A percentile compares a stretch with the other conserved stretches of the same genome.
Evolutionary conservation across 164 flowering plant genomes (phyloP).

Genomic region (Houttuynia cordata): DNA sequence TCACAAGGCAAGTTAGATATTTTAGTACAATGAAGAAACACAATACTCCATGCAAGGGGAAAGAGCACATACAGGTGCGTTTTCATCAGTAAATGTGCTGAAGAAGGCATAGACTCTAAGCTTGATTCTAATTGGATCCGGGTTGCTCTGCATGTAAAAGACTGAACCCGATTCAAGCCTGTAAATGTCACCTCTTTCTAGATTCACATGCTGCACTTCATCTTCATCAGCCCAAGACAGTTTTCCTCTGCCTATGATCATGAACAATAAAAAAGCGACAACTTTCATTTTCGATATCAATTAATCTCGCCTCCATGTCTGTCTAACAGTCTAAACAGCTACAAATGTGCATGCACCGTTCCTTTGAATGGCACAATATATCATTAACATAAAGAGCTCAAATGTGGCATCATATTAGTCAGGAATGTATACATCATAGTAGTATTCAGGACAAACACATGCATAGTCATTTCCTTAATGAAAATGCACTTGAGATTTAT

Average conservation of each 20-base stretch:
- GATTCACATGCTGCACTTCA: constrained; percentile 6
- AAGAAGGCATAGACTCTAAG: constrained; percentile 61
- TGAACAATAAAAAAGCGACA: background rate
- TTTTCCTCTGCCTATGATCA: constrained; percentile 50
- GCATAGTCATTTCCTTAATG: no score
- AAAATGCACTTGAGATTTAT: background rate
- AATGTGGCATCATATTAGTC: no score
- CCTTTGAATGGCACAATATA: no score
- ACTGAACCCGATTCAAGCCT: constrained; percentile 44
- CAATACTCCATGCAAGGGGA: background rate
- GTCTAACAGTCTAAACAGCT: no score
- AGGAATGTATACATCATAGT: no score
- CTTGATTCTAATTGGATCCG: constrained; percentile 37
- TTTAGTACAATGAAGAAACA: background rate
- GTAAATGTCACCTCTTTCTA: constrained; percentile 49
- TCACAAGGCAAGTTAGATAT: background rate
- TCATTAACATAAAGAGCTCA: no score
- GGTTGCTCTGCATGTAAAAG: constrained; percentile 49
- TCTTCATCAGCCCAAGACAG: constrained; percentile 45
- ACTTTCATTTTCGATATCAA: background rate
- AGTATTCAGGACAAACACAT: no score
- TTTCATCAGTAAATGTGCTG: constrained; percentile 16
- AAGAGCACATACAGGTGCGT: constrained; percentile 18
- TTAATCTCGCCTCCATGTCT: background rate
- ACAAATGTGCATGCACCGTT: background rate